Base-by-base conservation (phyloP, 352 stramenopile species). In the Pythium phragmiticola region DNA sequence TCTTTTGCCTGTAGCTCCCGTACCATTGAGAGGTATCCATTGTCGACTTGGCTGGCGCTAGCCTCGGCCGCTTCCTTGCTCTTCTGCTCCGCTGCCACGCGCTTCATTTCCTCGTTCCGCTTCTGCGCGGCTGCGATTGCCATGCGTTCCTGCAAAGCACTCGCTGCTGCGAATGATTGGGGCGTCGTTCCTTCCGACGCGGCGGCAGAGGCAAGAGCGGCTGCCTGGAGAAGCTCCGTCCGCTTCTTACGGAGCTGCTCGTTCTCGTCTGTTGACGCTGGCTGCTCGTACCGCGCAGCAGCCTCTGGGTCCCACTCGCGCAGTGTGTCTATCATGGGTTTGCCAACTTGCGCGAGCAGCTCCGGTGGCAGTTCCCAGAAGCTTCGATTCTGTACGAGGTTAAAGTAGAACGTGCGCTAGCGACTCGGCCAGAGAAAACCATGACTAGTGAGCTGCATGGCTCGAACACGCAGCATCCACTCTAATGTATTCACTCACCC, bases 321-420 rank as follows among this genome's bases (percentile, higher is more conserved):
- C n/a, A 87, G 30, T 16, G 65, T 73, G 45, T 88, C 68, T n/a
- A 82, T 57, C 26, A 72, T 58, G 0, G 84, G 82, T 12, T 51
- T 73, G 50, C 83, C 72, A 12, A 92, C 79, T 50, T 86, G 69
- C 34, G 66, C 63, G 33, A 73, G 60, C 12, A 90, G 23, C 21
- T 92, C 77, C 1, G 73, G 30, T 3, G 84, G 78, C 21, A 94
- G 58, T 57, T 88, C 72, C 84, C 84, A 94, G 65, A 80, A 92
- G 69, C 84, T 94, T 14, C 82, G 76, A 36, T 82, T 78, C 9
- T 88, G 64, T 17, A 71, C 78, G 72, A 94, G 84, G 58, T 94
- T 94, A 65, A 82, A 94, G 74, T 85, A 94, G 50, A 84, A 94
- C 63, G 60, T 80, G 57, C 84, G 79, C 84, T 94, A 33, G 14